Conservation (phyloP, 345 rosid species). For the Aegle marmelos region DNA sequence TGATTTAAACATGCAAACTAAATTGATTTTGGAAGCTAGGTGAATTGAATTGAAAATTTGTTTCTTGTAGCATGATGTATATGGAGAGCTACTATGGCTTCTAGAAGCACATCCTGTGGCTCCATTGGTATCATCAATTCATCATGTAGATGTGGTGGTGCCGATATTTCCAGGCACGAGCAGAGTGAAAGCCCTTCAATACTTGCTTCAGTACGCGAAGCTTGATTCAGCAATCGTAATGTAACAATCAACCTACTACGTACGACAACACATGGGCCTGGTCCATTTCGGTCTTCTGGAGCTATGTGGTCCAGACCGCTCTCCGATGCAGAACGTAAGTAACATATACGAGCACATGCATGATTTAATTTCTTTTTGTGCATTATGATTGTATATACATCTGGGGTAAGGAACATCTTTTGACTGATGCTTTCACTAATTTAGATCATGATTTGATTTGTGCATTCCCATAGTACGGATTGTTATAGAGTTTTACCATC, state of each 20-base stretch:
- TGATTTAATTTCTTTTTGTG: no score
- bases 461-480: constrained; percentile 81
- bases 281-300: constrained; percentile 86
- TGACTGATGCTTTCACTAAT: not conserved
- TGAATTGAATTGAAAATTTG: not conserved
- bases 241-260: constrained; percentile 86
- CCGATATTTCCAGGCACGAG: constrained; percentile 67
- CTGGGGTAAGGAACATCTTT: not conserved
- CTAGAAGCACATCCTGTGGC: constrained; percentile 75
- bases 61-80: constrained; percentile 59
- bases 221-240: constrained; percentile 71
- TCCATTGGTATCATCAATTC: constrained; percentile 71
- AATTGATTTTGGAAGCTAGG: no score
- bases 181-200: constrained; percentile 45
- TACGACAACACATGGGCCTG: constrained; percentile 41
- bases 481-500: constrained; percentile 76
- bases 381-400: not conserved
- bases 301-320: constrained; percentile 63
- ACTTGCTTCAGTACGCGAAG: constrained; percentile 50
- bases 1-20: no score
- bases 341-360: not conserved
- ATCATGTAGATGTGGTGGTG: constrained; percentile 75
- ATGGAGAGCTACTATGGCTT: constrained; percentile 70
- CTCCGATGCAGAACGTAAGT: constrained; percentile 61
- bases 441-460: not conserved